These are phyloP conservation scores for Tulasnella sp. DNA, from an alignment of 768 basidiomycete species.

Conservation along the genomic window DNA sequence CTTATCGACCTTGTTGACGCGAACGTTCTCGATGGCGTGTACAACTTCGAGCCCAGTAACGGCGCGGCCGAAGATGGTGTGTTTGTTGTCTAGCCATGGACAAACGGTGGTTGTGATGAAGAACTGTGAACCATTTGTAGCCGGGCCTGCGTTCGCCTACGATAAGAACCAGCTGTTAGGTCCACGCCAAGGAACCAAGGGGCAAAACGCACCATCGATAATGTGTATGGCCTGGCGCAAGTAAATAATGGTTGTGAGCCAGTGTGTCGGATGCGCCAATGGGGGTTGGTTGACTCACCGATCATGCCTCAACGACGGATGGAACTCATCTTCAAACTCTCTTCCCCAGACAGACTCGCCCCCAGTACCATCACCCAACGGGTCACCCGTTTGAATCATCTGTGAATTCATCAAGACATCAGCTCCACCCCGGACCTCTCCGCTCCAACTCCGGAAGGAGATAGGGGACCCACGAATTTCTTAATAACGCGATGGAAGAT, in stretches of 20 bases:
- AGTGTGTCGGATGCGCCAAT: background rate
- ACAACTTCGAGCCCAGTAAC: constrained; percentile 79
- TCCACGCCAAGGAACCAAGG: constrained; percentile 18
- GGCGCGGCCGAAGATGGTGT: constrained; percentile 87
- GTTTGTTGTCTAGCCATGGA: constrained; percentile 85
- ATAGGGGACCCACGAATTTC: constrained; percentile 52
- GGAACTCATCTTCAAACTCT: constrained; percentile 90
- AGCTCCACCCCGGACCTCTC: background rate
- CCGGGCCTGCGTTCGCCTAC: constrained; percentile 69
- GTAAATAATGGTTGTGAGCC: background rate
- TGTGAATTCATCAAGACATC: constrained; percentile 9
- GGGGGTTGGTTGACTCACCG: constrained; percentile 36
- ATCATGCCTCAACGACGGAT: constrained; percentile 80
- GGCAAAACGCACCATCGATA: constrained; percentile 56
- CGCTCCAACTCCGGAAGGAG: constrained; percentile 10
- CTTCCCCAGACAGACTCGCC: constrained; percentile 81
- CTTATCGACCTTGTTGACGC: constrained; percentile 72
- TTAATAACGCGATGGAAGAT: constrained; percentile 96
- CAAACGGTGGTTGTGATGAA: constrained; percentile 94
- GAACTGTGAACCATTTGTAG: constrained; percentile 93
- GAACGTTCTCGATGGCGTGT: constrained; percentile 84
- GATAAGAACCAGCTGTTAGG: background rate
- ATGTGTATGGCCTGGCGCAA: constrained; percentile 66
- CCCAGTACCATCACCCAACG: constrained; percentile 88
- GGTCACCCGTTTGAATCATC: constrained; percentile 96